Evolutionary conservation across 352 stramenopile species (phyloP).

Genomic region (Globisporangium takayamanum): DNA sequence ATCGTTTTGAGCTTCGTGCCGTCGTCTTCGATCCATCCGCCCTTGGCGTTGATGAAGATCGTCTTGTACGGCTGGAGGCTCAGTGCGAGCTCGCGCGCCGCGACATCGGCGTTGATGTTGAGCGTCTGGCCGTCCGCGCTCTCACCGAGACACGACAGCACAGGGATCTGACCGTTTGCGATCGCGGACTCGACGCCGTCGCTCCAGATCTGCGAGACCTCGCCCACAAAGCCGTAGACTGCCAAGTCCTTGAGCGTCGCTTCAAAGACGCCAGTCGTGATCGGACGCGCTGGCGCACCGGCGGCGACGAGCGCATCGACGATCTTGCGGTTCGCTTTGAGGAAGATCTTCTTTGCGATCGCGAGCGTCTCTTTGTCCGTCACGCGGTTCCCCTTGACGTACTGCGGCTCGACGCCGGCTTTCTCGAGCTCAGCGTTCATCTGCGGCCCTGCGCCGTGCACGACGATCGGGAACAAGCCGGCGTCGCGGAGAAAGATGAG

Average conservation of each 20-base stretch:
- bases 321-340: slow-evolving; percentile 77
- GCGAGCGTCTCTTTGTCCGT: slow-evolving; percentile 83
- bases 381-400: slow-evolving; percentile 83
- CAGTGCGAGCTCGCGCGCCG: slow-evolving; percentile 69
- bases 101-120: slow-evolving; percentile 89
- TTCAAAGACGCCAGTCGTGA: slow-evolving; percentile 83
- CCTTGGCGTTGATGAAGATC: slow-evolving; percentile 88
- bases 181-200: slow-evolving; percentile 67
- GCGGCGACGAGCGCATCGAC: slow-evolving; percentile 66
- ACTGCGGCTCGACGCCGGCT: slow-evolving; percentile 80
- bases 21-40: slow-evolving; percentile 84
- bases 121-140: slow-evolving; percentile 68
- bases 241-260: slow-evolving; percentile 74
- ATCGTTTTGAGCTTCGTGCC: slow-evolving; percentile 80
- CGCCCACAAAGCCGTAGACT: slow-evolving; percentile 82
- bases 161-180: slow-evolving; percentile 64
- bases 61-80: slow-evolving; percentile 82
- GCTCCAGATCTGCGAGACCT: slow-evolving; percentile 71
- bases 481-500: slow-evolving; percentile 80
- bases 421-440: slow-evolving; percentile 84
- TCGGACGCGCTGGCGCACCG: slow-evolving; percentile 61
- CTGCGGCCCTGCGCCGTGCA: slow-evolving; percentile 85
- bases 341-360: slow-evolving; percentile 84
- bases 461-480: slow-evolving; percentile 80
- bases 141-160: slow-evolving; percentile 82